Evolutionary conservation across 139 green algal genomes (phyloP), one percentile per base, ranked within the genome.

Genomic region (Eudorina sp.): DNA sequence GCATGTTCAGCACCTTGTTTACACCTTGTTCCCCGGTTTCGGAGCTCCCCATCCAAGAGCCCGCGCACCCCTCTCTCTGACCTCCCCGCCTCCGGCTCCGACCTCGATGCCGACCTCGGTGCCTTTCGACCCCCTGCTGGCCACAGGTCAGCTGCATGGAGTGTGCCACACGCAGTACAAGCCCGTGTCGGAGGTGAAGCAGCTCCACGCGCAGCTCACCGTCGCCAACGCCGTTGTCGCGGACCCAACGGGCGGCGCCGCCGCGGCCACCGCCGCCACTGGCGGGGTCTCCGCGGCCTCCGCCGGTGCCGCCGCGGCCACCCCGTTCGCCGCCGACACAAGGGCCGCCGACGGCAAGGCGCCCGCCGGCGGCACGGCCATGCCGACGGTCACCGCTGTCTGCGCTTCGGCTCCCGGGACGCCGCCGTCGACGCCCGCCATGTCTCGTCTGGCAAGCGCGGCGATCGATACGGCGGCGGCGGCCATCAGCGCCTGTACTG

Each of bases 151-250:
- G 60, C 81, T 87, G 23, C 81, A 87, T 31, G 81, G 81, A 41
- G 81, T 87, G 11, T 87, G 81, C 34, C 81, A 87, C 81, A 78
- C 81, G 23, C 81, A 87, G 66, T 87, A 87, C 81, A 87, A 78
- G 53, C 81, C 81, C 45, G 53, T 87, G 9, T 68, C 64, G n/a
- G 81, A 78, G 46, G 64, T 87, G 8, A 66, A 87, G 81, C 45
- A 78, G 31, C n/a, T 87, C 62, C 62, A 87, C 34, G 81, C 81
- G 45, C 62, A 87, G 34, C 45, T 48, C 1, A 51, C 45, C 0
- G 62, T 60, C 19, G 64, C n/a, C n/a, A n/a, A n/a, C n/a, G n/a
- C n/a, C n/a, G n/a, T n/a, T n/a, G n/a, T n/a, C n/a, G n/a, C n/a
- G n/a, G n/a, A n/a, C n/a, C n/a, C n/a, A n/a, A n/a, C n/a, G n/a